phyloP scores from a whole-genome alignment of 805 yeast genomes.

The Yamadazyma kitorensis region DNA sequence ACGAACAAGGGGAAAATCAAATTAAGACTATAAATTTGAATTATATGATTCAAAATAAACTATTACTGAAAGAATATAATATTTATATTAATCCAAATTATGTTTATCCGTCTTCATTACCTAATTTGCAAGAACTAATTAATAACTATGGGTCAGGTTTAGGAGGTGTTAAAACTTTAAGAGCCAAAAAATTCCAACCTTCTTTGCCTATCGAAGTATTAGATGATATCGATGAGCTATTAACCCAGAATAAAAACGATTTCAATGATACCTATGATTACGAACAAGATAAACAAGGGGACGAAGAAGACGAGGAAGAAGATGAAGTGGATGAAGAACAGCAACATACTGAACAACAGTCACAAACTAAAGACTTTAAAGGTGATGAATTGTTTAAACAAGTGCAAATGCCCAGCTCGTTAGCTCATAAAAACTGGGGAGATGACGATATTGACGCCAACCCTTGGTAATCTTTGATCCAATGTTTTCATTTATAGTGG shows the following conservation, averaged over 20 bases:
- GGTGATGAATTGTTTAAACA: conserved; percentile 51
- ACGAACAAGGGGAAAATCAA: conserved; percentile 39
- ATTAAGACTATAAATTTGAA: conserved; percentile 24
- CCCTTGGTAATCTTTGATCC: conserved; percentile 51
- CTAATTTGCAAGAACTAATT: conserved; percentile 70
- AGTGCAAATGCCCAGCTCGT: conserved; percentile 46
- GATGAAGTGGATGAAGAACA: conserved; percentile 19
- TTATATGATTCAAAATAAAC: conserved; percentile 40
- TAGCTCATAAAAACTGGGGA: conserved; percentile 50
- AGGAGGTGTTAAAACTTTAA: conserved; percentile 54
- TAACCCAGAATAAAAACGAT: conserved; percentile 26
- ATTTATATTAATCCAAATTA: conserved; percentile 52
- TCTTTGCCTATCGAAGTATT: conserved; percentile 63
- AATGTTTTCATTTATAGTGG: no score
- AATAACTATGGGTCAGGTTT: conserved; percentile 75
- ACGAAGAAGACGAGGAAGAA: conserved; percentile 22
- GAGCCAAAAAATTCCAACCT: conserved; percentile 65
- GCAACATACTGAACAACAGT: conserved; percentile 1
- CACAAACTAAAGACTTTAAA: conserved; percentile 19
- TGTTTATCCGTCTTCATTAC: conserved; percentile 60
- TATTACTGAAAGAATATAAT: conserved; percentile 38
- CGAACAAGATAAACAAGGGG: conserved; percentile 20
- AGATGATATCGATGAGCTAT: conserved; percentile 68
- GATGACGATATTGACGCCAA: conserved; percentile 51
- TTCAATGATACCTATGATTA: conserved; percentile 32